Evolutionary conservation across 2,329 filamentous ascomycete genomes (phyloP).

Genomic region (Ambrosiella beaveri): DNA sequence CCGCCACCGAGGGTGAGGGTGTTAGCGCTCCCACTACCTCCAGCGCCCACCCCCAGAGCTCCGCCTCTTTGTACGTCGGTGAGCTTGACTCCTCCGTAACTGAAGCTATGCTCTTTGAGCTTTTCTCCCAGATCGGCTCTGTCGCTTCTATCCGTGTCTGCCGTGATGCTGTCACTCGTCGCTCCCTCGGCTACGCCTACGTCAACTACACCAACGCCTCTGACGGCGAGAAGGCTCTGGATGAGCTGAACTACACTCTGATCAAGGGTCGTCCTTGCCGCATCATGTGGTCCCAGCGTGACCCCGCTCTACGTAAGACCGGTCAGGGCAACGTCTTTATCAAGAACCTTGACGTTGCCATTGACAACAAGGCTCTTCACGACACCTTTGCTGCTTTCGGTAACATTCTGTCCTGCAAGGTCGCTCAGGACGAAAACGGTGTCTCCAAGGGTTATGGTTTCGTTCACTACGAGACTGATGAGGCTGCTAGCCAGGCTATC

Average conservation of each 20-base stretch:
- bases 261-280: constrained; percentile 98
- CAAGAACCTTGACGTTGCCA: constrained; percentile 97
- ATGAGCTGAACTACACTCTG: constrained; percentile 98
- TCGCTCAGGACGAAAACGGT: constrained; percentile 89
- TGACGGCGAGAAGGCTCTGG: constrained; percentile 94
- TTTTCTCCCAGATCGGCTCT: constrained; percentile 97
- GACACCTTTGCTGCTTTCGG: constrained; percentile 98
- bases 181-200: constrained; percentile 97
- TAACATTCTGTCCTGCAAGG: constrained; percentile 99
- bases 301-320: constrained; percentile 96
- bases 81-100: constrained; percentile 96
- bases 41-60: constrained; percentile 68
- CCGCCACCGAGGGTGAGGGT: constrained; percentile 35
- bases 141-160: constrained; percentile 99
- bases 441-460: constrained; percentile 99
- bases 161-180: constrained; percentile 95
- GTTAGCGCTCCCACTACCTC: constrained; percentile 57
- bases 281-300: constrained; percentile 99
- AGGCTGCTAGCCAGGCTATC: constrained; percentile 91
- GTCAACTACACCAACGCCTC: constrained; percentile 98
- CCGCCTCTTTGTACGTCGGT: constrained; percentile 95
- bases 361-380: constrained; percentile 99
- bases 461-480: constrained; percentile 98
- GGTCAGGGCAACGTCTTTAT: constrained; percentile 99
- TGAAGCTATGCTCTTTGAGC: constrained; percentile 99